Evolutionary conservation across 768 basidiomycete genomes (phyloP), one percentile per base, ranked within the genome.

Genomic region (Mycena belliarum): DNA sequence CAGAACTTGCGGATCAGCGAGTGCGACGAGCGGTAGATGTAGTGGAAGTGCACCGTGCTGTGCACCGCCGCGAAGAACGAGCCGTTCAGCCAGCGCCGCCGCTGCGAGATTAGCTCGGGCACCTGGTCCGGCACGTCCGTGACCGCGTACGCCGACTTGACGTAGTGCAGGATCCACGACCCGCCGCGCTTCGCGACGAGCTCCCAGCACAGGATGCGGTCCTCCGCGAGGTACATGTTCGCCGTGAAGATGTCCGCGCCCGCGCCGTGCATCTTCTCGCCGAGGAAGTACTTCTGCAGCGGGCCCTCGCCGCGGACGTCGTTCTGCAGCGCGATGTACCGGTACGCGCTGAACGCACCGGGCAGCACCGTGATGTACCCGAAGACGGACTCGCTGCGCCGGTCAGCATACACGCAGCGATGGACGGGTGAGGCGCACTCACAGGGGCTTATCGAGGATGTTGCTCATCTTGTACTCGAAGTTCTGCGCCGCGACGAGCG

Each of bases 61-160:
- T 98, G 95, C 16, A 98, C 86, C 0, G 91, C 93, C 11, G 95
- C 97, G 72, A 99, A 99, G 85, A 99, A 98, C 4, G 93, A 95
- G 15, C 96, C 94, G 71, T 98, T 98, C 25, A 99, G 81, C 96
- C 96, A 98, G 38, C 95, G 88, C 35, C 96, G 83, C 49, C 96
- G 88, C 69, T 98, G 96, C 0, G 92, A 92, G 65, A 99, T 93
- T 59, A 98, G 75, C 70, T 98, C 96, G 0, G 96, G 93, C 18
- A 96, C 86, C 67, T 92, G 87, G 68, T 97, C 94, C 0, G 95
- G 95, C 2, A 97, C 95, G 71, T 98, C 94, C 1, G 93, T 95
- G 21, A 93, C 82, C 3, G 88, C 95, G 64, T 93, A 93, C 3
- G 95, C 94, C 0, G 89, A 93, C 68, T 97, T 95, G 74, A 97